Evolutionary conservation across 805 yeast species (phyloP).

Genomic region (Suhomyces prunicola): DNA sequence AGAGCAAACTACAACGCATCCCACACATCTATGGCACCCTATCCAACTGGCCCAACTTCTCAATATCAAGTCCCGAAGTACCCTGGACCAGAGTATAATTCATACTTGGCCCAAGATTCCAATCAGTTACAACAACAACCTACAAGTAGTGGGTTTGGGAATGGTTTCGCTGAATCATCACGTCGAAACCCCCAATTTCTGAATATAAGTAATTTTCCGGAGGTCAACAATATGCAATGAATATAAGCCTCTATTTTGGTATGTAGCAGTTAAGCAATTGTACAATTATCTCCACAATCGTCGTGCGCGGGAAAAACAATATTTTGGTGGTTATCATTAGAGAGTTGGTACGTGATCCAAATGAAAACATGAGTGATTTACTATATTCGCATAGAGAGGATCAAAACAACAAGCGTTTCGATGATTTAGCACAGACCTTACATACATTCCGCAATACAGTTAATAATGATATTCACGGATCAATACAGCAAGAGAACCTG

Average conservation of each 20-base stretch:
- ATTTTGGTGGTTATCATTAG: background rate
- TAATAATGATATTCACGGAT: slow-evolving; percentile 39
- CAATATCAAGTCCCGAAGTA: background rate
- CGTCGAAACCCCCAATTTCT: slow-evolving; percentile 17
- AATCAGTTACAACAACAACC: slow-evolving; percentile 24
- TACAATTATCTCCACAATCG: background rate
- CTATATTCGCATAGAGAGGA: slow-evolving; percentile 41
- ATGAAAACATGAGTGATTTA: slow-evolving; percentile 15
- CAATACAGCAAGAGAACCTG: slow-evolving; percentile 40
- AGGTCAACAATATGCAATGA: slow-evolving; percentile 18
- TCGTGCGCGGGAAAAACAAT: background rate
- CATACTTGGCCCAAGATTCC: background rate
- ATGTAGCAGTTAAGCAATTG: background rate
- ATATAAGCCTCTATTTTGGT: background rate
- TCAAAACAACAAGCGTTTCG: slow-evolving; percentile 42
- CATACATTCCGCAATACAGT: slow-evolving; percentile 43
- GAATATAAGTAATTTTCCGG: slow-evolving; percentile 28
- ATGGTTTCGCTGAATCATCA: slow-evolving; percentile 12
- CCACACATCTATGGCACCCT: slow-evolving; percentile 2
- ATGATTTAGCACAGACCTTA: slow-evolving; percentile 40
- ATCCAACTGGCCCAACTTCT: slow-evolving; percentile 3
- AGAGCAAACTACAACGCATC: slow-evolving; percentile 2
- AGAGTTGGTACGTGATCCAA: background rate
- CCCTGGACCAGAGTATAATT: background rate
- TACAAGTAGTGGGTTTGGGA: slow-evolving; percentile 43